Evolutionary conservation across 2,329 filamentous ascomycete genomes (phyloP), one percentile per base, ranked within the genome.

Genomic region (Fusarium chuoi): DNA sequence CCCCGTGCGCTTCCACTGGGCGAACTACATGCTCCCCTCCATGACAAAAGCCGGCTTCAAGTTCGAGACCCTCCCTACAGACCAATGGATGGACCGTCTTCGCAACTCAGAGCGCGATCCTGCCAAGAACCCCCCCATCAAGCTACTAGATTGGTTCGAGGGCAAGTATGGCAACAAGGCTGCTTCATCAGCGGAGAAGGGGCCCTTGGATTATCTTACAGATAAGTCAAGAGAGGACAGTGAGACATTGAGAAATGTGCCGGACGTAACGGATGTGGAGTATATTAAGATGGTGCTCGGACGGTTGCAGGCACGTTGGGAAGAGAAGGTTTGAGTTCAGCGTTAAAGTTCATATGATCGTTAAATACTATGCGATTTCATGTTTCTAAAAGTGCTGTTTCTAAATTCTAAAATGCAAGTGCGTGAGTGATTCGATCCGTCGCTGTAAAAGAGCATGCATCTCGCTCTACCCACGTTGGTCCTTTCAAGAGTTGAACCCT

Each of bases 61-160:
- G 15, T 87, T 88, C n/a, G 80, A 84, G 3, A 81, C 82, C 7
- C 84, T 89, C 1, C 78, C 83, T 9, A 80, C 82, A 1, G 77
- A 75, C 14, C 82, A 86, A 65, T 88, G 86, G 86, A 77, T 88
- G 33, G 70, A 76, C 1, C 78, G 83, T 3, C 77, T 89, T 12
- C 80, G 85, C 6, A 80, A 71, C 6, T 87, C 85, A 0, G 82
- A 87, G 54, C 79, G 81, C 2, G 84, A 88, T 56, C 83, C 86
- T 1, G 68, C 81, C 10, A 78, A 71, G 22, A 89, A 89, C 70
- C 87, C 88, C 17, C 83, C 86, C 0, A 82, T 88, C 70, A 89
- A 89, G 77, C 80, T 89, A 3, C 67, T 88, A 2, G 86, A 88
- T 46, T 90, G 88, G 80, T 89, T 88, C 65, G 77, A 77, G 33